Evolutionary conservation across 176 grass and related monocot genomes (phyloP).

Genomic region (Triticum timopheevii): DNA sequence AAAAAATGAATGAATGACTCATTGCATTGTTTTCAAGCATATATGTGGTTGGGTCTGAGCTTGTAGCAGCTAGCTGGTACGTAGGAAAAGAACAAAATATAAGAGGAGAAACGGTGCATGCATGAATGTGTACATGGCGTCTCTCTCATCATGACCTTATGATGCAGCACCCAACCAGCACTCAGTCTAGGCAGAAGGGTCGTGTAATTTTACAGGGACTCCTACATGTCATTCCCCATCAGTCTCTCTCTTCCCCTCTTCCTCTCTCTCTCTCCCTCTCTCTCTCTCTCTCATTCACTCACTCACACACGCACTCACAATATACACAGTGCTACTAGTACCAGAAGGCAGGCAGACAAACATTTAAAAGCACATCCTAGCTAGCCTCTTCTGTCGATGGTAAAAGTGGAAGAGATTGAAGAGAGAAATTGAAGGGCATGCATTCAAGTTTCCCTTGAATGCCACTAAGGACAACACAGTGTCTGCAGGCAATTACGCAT

Average conservation of each 20-base stretch:
- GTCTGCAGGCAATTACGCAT: slow-evolving; percentile 31
- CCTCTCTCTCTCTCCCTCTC: not conserved
- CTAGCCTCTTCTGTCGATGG: slow-evolving; percentile 31
- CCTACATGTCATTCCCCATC: not conserved
- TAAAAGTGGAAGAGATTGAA: slow-evolving; percentile 39
- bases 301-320: not conserved
- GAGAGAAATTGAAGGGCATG: slow-evolving; percentile 45
- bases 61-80: not conserved
- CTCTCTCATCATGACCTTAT: slow-evolving; percentile 54
- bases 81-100: slow-evolving; percentile 23
- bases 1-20: not conserved
- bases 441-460: slow-evolving; percentile 46
- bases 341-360: slow-evolving; percentile 29
- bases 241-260: not conserved
- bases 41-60: not conserved
- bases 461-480: slow-evolving; percentile 37
- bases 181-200: slow-evolving; percentile 23
- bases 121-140: not conserved
- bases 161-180: slow-evolving; percentile 45
- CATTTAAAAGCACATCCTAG: slow-evolving; percentile 33
- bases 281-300: not conserved
- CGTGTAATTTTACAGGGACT: slow-evolving; percentile 2
- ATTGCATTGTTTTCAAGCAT: not conserved
- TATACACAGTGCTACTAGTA: not conserved
- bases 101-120: not conserved